Percentiles rank a stretch among this genome's conserved stretches.
Conservation (phyloP, 2,329 filamentous ascomycete species). For the Malbranchea cinnamomea region DNA sequence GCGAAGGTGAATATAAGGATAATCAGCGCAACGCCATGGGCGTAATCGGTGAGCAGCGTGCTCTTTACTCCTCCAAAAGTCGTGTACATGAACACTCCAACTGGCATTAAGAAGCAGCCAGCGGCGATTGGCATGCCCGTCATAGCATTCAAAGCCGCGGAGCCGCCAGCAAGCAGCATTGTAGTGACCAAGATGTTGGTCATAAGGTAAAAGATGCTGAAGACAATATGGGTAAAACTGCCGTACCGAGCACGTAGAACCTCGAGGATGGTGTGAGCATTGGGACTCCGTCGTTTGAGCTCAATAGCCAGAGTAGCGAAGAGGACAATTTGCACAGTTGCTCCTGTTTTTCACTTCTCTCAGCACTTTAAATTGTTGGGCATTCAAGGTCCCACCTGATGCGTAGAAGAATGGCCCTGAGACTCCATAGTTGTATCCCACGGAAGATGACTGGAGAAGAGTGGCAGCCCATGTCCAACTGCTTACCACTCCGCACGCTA, state of each 20-base stretch:
- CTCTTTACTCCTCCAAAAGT: conserved; percentile 65
- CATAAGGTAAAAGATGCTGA: conserved; percentile 66
- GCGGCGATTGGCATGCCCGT: conserved; percentile 65
- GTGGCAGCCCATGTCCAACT: conserved; percentile 91
- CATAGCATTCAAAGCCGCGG: conserved; percentile 55
- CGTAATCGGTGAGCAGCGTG: conserved; percentile 72
- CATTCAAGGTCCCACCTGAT: conserved; percentile 33
- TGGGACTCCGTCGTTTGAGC: conserved; percentile 71
- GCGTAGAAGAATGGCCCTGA: conserved; percentile 55
- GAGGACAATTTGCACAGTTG: conserved; percentile 72
- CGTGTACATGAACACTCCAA: conserved; percentile 72
- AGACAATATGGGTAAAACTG: conserved; percentile 55
- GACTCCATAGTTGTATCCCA: conserved; percentile 65
- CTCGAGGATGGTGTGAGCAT: conserved; percentile 74
- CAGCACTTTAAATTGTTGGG: background rate
- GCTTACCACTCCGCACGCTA: conserved; percentile 78
- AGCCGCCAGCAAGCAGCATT: conserved; percentile 76
- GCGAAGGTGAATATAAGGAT: conserved; percentile 78
- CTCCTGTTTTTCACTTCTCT: conserved; percentile 43
- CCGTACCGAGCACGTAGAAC: conserved; percentile 73
- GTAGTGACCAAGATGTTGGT: conserved; percentile 80
- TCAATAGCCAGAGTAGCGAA: conserved; percentile 87
- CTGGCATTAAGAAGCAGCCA: conserved; percentile 67
- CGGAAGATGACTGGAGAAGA: conserved; percentile 61
- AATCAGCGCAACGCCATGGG: conserved; percentile 60